Base-by-base conservation (phyloP, 129 eudicot genomes). In the Artemisia annua region DNA sequence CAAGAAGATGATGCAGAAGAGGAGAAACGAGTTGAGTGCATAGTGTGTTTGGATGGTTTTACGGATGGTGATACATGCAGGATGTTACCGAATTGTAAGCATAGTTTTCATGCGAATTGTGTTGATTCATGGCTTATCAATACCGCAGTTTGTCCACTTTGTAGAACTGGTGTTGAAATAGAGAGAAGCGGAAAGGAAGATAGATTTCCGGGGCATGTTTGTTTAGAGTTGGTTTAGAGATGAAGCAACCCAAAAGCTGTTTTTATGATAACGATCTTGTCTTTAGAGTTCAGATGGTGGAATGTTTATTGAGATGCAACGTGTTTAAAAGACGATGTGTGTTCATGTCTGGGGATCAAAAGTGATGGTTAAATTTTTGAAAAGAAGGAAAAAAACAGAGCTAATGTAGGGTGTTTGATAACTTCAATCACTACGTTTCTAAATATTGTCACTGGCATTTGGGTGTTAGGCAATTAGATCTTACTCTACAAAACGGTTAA, bases 31-130 rank as follows among this genome's bases (percentile, higher is more conserved):
- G 70, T 19, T 4, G 87, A 84, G 3, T 84, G 93, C 61, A 75
- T 84, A 2, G 84, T 79, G 74, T 87, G 93, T 64, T 77, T 85
- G 87, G 93, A 87, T 55, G 72, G n/a, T 60, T 87, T 82, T 73
- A 75, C 74, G 52, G 77, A 50, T 24, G 93, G 87, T 14, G 89
- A 87, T 22, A 80, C 75, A 75, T 87, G 93, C 72, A 79, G 89
- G 60, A 28, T 80, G 54, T 77, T 85, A 69, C 87, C 87, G 35
- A 76, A 65, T 58, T 87, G 93, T 24, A 72, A 51, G 58, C 89
- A 87, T 30, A 82, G 59, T 53, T 87, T 87, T 61, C 89, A 82
- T 87, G 84, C 39, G 13, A 54, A 60, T 12, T 87, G 93, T 69
- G 65, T 82, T 32, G 87, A 84, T 80, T 68, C 74, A 24, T 87